Evolutionary conservation across 768 basidiomycete genomes (phyloP).

Genomic region (Amanita pseudoporphyria): DNA sequence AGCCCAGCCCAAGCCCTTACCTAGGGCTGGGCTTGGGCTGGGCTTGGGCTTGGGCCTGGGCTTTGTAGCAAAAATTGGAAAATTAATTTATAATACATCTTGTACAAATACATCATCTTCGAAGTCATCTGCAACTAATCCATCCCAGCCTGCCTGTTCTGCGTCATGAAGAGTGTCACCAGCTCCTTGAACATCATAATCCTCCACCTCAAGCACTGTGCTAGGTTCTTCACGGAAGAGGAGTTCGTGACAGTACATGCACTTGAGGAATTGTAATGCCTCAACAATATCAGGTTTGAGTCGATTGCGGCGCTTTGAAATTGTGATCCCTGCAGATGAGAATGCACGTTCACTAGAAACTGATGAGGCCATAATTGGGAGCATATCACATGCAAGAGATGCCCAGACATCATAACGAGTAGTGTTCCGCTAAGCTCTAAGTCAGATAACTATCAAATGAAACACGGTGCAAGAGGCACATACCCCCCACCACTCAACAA

Average conservation of each 20-base stretch:
- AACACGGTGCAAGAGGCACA: too few species aligned
- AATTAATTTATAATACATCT: too few species aligned
- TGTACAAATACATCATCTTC: too few species aligned
- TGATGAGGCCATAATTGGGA: too few species aligned
- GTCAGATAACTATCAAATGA: too few species aligned
- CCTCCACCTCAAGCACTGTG: neutral
- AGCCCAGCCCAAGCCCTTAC: too few species aligned
- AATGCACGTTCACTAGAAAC: conserved; percentile 32
- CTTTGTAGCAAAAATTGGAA: too few species aligned
- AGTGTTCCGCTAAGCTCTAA: conserved; percentile 13
- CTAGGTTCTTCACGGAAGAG: conserved; percentile 17
- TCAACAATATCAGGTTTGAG: conserved; percentile 26
- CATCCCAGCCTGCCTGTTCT: neutral
- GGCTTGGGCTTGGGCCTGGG: neutral
- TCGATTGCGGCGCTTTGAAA: conserved; percentile 23
- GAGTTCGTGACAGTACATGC: conserved; percentile 14
- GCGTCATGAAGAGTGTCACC: too few species aligned
- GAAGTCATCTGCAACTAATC: neutral
- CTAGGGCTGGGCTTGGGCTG: too few species aligned
- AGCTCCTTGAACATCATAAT: too few species aligned
- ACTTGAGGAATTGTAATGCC: conserved; percentile 22
- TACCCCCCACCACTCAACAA: too few species aligned
- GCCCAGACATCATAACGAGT: conserved; percentile 23
- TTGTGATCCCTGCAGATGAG: conserved; percentile 28
- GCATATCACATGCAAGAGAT: conserved; percentile 25